These are phyloP conservation scores for Nicotiana knightiana DNA, from an alignment of 257 asterid species.

Conservation along the genomic window DNA sequence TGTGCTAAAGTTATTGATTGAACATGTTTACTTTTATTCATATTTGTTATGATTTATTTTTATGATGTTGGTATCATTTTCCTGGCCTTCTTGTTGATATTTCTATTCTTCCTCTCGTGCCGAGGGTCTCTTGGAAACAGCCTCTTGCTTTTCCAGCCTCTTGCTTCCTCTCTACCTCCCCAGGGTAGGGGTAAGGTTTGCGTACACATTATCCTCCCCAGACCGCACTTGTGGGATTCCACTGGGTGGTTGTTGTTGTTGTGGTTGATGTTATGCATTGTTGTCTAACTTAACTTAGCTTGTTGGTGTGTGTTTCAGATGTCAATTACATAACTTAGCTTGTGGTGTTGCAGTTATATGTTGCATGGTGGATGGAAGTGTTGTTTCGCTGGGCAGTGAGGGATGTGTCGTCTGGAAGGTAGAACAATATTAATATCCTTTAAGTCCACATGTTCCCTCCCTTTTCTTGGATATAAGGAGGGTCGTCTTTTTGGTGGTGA, in stretches of 20 bases:
- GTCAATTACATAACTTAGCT: conserved; percentile 7
- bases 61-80: background rate
- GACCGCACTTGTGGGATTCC: no score
- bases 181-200: no score
- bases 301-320: background rate
- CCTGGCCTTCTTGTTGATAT: no score
- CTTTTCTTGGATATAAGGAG: background rate
- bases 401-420: conserved; percentile 86
- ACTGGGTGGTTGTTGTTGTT: no score
- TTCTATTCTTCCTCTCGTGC: no score
- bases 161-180: no score
- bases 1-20: background rate
- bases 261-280: background rate
- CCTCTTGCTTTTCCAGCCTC: no score
- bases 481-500: background rate
- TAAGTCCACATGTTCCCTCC: background rate
- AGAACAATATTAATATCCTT: background rate
- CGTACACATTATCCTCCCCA: no score
- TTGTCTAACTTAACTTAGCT: background rate
- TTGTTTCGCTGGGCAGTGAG: conserved; percentile 38
- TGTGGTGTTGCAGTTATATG: conserved; percentile 58
- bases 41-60: background rate
- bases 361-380: conserved; percentile 85
- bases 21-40: background rate
- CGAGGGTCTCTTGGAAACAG: no score